Conservation (phyloP, 129 eudicot genomes). For the Oenanthe sinensis region DNA sequence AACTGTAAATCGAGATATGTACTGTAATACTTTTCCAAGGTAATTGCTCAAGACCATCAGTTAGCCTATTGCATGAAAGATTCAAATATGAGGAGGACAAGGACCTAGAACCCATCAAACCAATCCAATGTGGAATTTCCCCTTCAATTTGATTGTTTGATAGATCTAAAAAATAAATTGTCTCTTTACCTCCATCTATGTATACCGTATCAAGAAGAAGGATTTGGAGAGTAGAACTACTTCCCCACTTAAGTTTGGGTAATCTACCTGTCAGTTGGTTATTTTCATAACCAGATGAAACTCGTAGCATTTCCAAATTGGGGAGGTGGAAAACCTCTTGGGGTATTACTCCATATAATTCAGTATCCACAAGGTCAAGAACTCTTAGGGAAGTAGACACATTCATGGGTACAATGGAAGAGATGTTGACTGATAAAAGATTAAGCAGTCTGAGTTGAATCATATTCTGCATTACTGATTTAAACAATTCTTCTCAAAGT, state of each 20-base stretch:
- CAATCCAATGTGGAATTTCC: too few relatives aligned
- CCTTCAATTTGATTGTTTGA: too few relatives aligned
- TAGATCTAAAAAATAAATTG: too few relatives aligned
- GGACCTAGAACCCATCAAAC: too few relatives aligned
- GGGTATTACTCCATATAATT: conserved; percentile 29
- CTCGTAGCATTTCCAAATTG: conserved; percentile 15
- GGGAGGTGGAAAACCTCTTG: conserved; percentile 19
- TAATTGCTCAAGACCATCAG: too few relatives aligned
- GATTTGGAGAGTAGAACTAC: conserved; percentile 6
- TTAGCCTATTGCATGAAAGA: too few relatives aligned
- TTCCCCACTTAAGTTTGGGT: conserved; percentile 16
- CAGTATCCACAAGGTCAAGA: conserved; percentile 15
- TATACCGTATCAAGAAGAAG: too few relatives aligned
- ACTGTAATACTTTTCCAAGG: too few relatives aligned
- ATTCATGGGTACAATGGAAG: conserved; percentile 11
- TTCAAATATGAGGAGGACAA: too few relatives aligned
- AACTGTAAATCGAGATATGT: too few relatives aligned
- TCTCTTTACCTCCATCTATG: too few relatives aligned
- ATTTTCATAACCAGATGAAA: neutral
- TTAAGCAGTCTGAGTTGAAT: conserved; percentile 16
- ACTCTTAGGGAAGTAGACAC: conserved; percentile 15
- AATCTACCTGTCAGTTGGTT: too few relatives aligned
- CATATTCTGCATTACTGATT: conserved; percentile 11
- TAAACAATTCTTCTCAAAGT: conserved; percentile 6
- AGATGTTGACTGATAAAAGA: neutral